Percentiles rank a stretch among this genome's conserved stretches.
Evolutionary conservation across 192 early-diverging fungal genomes (phyloP).

Genomic region (Entomortierella lignicola): DNA sequence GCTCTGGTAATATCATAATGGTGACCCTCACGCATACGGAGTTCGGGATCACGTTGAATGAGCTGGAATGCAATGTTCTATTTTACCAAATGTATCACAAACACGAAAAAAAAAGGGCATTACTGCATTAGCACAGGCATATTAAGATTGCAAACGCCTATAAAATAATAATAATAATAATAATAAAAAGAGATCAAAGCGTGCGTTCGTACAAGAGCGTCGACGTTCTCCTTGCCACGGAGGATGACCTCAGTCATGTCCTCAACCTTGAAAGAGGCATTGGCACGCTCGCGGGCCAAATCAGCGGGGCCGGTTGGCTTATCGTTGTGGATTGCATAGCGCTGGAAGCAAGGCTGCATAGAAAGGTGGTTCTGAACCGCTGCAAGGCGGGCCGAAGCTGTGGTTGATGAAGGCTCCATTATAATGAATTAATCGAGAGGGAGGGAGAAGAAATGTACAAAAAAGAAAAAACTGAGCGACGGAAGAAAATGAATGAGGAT

Average conservation of each 20-base stretch:
- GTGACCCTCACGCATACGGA: constrained; percentile 60
- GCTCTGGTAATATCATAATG: constrained; percentile 61
- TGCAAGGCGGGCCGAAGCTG: constrained; percentile 50
- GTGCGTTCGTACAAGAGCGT: constrained; percentile 58
- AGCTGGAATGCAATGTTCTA: constrained; percentile 55
- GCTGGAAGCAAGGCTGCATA: constrained; percentile 51
- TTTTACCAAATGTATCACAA: not conserved
- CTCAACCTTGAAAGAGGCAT: constrained; percentile 64
- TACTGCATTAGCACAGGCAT: too few species aligned
- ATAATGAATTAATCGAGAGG: too few species aligned
- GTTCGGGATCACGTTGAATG: constrained; percentile 64
- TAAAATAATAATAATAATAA: not conserved
- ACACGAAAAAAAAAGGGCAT: constrained; percentile 2
- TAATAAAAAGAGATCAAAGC: not conserved
- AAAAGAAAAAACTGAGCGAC: too few species aligned
- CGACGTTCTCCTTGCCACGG: constrained; percentile 61
- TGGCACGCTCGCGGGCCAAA: constrained; percentile 64
- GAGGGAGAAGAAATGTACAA: not conserved
- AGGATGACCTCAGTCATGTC: constrained; percentile 58
- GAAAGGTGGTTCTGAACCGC: constrained; percentile 55
- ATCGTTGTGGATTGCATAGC: constrained; percentile 51
- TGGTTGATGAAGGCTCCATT: constrained; percentile 36
- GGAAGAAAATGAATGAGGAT: constrained; percentile 1
- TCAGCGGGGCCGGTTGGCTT: constrained; percentile 61
- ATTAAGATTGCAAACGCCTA: too few species aligned